Base-by-base conservation (phyloP, 192 early-diverging fungal species). In the Coemansia biformis region DNA sequence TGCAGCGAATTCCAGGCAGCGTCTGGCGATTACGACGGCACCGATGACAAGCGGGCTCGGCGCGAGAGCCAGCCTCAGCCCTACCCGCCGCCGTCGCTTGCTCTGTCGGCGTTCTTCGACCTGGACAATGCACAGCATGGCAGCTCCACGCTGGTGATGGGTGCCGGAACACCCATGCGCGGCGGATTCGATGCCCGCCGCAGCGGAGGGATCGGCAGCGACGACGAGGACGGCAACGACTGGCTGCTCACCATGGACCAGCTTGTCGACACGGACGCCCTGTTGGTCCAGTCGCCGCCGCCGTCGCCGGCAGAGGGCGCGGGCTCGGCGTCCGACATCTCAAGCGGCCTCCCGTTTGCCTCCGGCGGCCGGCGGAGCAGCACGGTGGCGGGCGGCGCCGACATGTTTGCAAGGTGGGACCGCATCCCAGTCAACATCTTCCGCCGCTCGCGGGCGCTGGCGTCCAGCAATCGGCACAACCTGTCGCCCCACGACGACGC, bases 361-460 rank as follows among this genome's bases (percentile, higher is more conserved):
- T 43, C 47, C 1, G 48, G 42, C 22, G 42, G 17, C 39, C 8
- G 34, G 37, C 50, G 30, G 24, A 37, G 31, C 10, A 19, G 15
- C 5, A 7, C 45, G 36, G 22, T 38, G 21, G 7, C 50, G 12
- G 46, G 43, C 24, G 44, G 51, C 22, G 7, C 50, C 0, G 67
- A 70, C 31, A 47, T 48, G 43, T 59, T 71, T 48, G 51, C 68
- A 3, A 49, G 63, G 19, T 74, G 70, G 70, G 70, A 74, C 41
- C 70, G 70, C 17, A 74, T 74, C 32, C 70, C 70, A 6, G 56
- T 74, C 40, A 74, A 74, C 41, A 74, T 74, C 18, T 74, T 74
- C 59, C 63, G 63, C 32, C 58, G 71, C 1, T 74, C 71, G 8
- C 53, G 71, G n/a, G 71, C 63, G 0, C 52, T 74, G 28, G 71